Conservation (phyloP, 345 rosid genomes). For the Syzygium grande region DNA sequence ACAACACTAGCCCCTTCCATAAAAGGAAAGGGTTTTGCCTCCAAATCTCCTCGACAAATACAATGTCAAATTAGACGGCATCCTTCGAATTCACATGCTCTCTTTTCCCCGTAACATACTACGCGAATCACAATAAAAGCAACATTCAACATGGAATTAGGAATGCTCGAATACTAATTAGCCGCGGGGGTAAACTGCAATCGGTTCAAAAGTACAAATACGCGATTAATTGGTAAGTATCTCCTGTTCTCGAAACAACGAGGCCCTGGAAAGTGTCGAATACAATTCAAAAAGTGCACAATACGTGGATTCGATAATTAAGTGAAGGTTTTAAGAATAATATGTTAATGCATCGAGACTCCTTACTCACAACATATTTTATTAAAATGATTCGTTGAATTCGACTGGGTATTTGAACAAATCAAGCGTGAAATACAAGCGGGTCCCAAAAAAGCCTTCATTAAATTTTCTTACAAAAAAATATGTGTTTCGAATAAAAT, state of each 20-base stretch:
- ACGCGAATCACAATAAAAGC: rapidly evolving
- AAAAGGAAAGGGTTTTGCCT: background rate
- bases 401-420: background rate
- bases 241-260: background rate
- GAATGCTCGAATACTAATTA: background rate
- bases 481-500: background rate
- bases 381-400: background rate
- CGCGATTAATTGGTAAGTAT: background rate
- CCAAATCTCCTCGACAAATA: background rate
- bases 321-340: background rate
- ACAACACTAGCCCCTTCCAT: background rate
- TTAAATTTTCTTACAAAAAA: no score
- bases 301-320: no score
- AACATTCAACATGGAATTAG: background rate
- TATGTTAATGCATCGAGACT: background rate
- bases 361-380: background rate
- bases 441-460: background rate
- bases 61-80: background rate
- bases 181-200: background rate
- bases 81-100: background rate
- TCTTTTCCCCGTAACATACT: background rate
- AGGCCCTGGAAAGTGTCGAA: background rate
- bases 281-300: no score
- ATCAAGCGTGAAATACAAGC: background rate
- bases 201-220: background rate